phyloP scores from a whole-genome alignment of 495 filamentous ascomycete genomes.

The Neurospora sublineolata region DNA sequence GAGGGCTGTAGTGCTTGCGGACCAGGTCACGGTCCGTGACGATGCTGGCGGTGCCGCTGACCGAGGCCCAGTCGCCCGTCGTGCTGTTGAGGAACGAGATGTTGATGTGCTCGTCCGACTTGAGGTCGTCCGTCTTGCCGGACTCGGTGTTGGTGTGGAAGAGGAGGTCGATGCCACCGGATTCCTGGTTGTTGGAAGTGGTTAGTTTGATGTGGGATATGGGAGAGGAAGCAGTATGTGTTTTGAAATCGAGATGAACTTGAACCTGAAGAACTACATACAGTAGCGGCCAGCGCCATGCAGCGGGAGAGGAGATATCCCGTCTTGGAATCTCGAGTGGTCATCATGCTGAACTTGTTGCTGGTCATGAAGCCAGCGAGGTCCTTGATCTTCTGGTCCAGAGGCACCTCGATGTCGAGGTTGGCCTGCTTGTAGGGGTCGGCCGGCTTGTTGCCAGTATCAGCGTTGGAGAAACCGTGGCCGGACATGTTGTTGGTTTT shows the following conservation, averaged over 20 bases:
- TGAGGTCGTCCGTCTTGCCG: slow-evolving; percentile 79
- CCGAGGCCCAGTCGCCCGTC: slow-evolving; percentile 63
- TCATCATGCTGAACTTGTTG: slow-evolving; percentile 72
- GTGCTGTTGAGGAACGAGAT: slow-evolving; percentile 70
- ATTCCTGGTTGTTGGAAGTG: slow-evolving; percentile 40
- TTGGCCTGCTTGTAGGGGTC: slow-evolving; percentile 80
- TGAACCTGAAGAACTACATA: slow-evolving; percentile 22
- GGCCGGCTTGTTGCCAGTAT: slow-evolving; percentile 42
- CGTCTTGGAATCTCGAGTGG: slow-evolving; percentile 45
- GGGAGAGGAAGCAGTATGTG: not conserved
- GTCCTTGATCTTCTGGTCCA: slow-evolving; percentile 72
- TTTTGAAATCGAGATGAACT: not conserved
- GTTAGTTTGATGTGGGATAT: not conserved
- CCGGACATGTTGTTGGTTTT: slow-evolving; percentile 15
- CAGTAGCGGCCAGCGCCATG: slow-evolving; percentile 84
- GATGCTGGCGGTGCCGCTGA: slow-evolving; percentile 61
- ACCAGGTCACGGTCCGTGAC: slow-evolving; percentile 56
- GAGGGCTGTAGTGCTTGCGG: slow-evolving; percentile 64
- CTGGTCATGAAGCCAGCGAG: slow-evolving; percentile 54
- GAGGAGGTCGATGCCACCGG: slow-evolving; percentile 70
- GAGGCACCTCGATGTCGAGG: slow-evolving; percentile 43
- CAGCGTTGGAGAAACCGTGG: slow-evolving; percentile 42
- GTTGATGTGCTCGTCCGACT: slow-evolving; percentile 64
- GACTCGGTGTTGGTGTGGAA: slow-evolving; percentile 93
- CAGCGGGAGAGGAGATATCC: slow-evolving; percentile 64